phyloP scores from a whole-genome alignment of 176 grass and related monocot genomes.

The Ensete glaucum region DNA sequence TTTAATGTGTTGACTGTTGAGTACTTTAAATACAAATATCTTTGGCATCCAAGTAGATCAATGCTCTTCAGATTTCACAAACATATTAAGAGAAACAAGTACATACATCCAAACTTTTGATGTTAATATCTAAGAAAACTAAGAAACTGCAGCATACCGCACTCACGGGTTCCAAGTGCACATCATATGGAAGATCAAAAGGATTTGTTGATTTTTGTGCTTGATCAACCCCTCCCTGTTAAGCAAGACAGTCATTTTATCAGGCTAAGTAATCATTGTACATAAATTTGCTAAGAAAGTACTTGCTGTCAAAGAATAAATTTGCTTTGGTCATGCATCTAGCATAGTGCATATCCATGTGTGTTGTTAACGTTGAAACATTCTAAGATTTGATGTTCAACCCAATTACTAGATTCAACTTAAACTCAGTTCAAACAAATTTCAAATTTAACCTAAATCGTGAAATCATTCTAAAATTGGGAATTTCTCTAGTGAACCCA shows the following conservation, averaged over 20 bases:
- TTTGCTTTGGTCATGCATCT: background rate
- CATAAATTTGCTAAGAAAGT: background rate
- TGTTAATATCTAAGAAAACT: background rate
- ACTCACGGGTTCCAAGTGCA: background rate
- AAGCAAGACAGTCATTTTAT: background rate
- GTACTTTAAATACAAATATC: background rate
- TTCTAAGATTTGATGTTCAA: background rate
- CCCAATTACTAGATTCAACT: background rate
- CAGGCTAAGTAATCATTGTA: background rate
- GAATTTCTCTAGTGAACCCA: background rate
- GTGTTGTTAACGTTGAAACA: no score
- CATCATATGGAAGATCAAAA: constrained; percentile 15
- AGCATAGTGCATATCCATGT: background rate
- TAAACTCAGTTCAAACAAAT: background rate
- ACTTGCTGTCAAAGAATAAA: no score
- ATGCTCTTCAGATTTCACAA: background rate
- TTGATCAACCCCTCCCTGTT: constrained; percentile 1
- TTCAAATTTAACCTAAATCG: background rate
- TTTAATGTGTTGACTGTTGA: background rate
- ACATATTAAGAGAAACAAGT: background rate
- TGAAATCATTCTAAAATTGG: background rate
- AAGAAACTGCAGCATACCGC: constrained; percentile 8
- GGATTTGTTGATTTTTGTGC: constrained; percentile 16
- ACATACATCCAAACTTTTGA: background rate
- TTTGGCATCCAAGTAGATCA: background rate